Base-by-base conservation (phyloP, 2,329 filamentous ascomycete species). In the Colletotrichum tropicale region DNA sequence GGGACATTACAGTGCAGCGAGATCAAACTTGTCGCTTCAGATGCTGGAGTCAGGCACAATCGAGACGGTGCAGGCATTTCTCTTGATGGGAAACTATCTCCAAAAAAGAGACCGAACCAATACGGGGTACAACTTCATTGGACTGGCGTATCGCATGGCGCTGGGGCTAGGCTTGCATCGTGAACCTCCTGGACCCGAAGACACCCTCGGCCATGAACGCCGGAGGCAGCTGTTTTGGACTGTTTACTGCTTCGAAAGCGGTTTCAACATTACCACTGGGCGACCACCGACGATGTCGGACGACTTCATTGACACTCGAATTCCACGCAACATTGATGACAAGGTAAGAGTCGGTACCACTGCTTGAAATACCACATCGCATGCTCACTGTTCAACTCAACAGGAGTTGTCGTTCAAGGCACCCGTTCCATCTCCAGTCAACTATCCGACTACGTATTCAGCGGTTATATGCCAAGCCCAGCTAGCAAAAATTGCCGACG, bases 31-130 rank as follows among this genome's bases (percentile, higher is more conserved):
- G 12, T 85, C 84, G 3, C 84, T 87, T 26, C 84, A 86, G 48
- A 83, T 84, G 61, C 81, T 89, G 5, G 87, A 89, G 76, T 82
- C 83, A 16, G 88, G 87, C 2, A 88, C 86, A 55, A 77, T 89
- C 13, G 84, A 84, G 5, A 80, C 87, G 0, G 86, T 89, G 2
- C 88, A 89, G 76, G 85, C 85, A 0, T 80, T 89, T n/a, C 81
- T 83, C 1, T 80, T 89, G 4, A 83, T 84, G 66, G 85, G 85
- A 1, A 89, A 89, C 64, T 89, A 89, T 78, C 82, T 89, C 6
- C 89, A 90, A 73, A 89, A 89, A 77, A 82, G 86, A 30, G 86
- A 90, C 71, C 83, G 87, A 16, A 88, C 88, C 6, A 90, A 90
- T 77, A 89, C 88, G 0, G 87, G 87, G 1, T 89, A 89, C 79